A percentile compares a stretch with the other conserved stretches of the same genome.
Conservation (phyloP, 2,329 filamentous ascomycete species). For the Fusarium algeriense region DNA sequence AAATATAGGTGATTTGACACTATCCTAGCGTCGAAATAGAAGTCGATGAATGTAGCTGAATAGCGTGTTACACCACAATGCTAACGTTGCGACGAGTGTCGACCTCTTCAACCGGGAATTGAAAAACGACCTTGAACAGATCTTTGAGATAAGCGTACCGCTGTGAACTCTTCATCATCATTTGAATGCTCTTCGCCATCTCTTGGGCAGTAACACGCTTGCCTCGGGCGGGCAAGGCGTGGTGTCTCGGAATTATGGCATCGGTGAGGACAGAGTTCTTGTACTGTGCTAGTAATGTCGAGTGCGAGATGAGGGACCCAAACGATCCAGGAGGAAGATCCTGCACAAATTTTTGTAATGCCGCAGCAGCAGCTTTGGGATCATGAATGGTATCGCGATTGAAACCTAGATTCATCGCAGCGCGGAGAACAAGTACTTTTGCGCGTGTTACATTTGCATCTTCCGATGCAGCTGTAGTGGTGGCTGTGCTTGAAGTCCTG, state of each 20-base stretch:
- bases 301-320: constrained; percentile 77
- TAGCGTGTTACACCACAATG: constrained; percentile 60
- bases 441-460: constrained; percentile 82
- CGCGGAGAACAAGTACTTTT: constrained; percentile 84
- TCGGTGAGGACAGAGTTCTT: constrained; percentile 83
- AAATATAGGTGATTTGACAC: constrained; percentile 5
- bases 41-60: background rate
- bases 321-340: constrained; percentile 82
- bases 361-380: constrained; percentile 61
- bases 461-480: constrained; percentile 75
- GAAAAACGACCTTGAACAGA: constrained; percentile 86
- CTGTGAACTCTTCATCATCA: constrained; percentile 74
- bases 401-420: constrained; percentile 87
- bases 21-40: background rate
- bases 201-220: constrained; percentile 77
- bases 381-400: constrained; percentile 67
- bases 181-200: constrained; percentile 81
- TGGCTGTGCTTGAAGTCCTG: constrained; percentile 77
- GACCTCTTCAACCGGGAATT: constrained; percentile 84
- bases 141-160: constrained; percentile 86
- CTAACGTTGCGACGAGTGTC: constrained; percentile 74
- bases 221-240: constrained; percentile 62
- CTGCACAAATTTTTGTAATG: constrained; percentile 81
- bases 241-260: constrained; percentile 62
- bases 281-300: constrained; percentile 80